Percentiles rank a stretch among this genome's conserved stretches.
phyloP scores from a whole-genome alignment of 2,329 filamentous ascomycete genomes.

The Hypomyces perniciosus region DNA sequence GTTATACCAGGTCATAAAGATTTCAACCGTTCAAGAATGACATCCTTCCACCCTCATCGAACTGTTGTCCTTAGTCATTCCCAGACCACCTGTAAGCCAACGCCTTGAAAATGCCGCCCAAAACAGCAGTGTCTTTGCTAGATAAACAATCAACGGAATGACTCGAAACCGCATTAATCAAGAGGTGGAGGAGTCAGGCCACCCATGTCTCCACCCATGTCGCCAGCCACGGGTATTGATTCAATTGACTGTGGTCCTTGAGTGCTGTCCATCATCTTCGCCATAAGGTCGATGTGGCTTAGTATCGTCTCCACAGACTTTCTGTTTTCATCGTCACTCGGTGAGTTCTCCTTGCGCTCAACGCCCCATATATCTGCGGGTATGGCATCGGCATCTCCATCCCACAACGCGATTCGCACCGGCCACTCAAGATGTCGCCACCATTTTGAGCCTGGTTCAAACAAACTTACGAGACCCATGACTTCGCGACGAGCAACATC shows the following conservation, averaged over 20 bases:
- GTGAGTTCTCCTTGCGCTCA: constrained; percentile 37
- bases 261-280: constrained; percentile 26
- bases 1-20: not conserved
- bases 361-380: constrained; percentile 53
- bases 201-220: constrained; percentile 25
- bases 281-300: constrained; percentile 36
- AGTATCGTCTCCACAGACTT: constrained; percentile 31
- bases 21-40: not conserved
- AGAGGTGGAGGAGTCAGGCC: constrained; percentile 26
- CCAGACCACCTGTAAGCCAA: constrained; percentile 1
- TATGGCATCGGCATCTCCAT: constrained; percentile 42
- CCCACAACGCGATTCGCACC: constrained; percentile 52
- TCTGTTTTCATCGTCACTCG: constrained; percentile 22
- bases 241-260: constrained; percentile 23
- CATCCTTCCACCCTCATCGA: not conserved
- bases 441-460: constrained; percentile 53
- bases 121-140: not conserved
- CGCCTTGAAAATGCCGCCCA: not conserved
- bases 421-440: constrained; percentile 59
- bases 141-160: not conserved
- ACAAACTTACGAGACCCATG: constrained; percentile 54
- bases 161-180: constrained; percentile 19
- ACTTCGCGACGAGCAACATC: constrained; percentile 62
- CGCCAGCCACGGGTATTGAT: constrained; percentile 25
- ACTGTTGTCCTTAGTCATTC: constrained; percentile 1